Base-by-base conservation (phyloP, 2,329 filamentous ascomycete species). In the Plectosphaerella plurivora region DNA sequence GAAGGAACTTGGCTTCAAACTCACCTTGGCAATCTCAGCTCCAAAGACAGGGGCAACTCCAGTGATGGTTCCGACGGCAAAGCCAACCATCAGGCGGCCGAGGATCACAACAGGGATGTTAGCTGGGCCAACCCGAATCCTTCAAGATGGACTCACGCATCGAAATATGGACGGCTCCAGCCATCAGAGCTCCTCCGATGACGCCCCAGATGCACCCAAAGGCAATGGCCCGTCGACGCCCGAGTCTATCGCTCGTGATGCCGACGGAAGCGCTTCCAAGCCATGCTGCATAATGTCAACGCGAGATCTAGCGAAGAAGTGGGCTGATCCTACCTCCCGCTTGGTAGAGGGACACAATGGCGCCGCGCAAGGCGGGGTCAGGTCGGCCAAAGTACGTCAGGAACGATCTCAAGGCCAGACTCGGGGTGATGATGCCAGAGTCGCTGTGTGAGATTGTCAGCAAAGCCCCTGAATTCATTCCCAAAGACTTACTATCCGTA, bases 361-460 rank as follows among this genome's bases (percentile, higher is more conserved):
- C 68, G 9, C 70, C 70, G 5, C 66, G 61, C 1, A 71, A 57
- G 1, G 70, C 56, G 5, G 70, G 60, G 49, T 67, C 53, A 0
- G 69, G 69, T 2, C 65, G 63, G 7, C 63, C 62, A 5, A 73
- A 72, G 52, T 73, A 69, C 0, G 35, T 45, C 10, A 66, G 49
- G 36, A 73, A 73, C 0, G 69, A 69, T 3, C 54, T 60, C 24
- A 73, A 54, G 1, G 69, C 70, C 3, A 73, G 54, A 49, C 67
- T 72, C 1, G 70, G 70, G 0, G 70, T 73, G 46, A 73, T 72
- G 49, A 73, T 73, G 3, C 70, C 70, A 5, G 70, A 73, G 53
- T 73, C 70, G 50, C 70, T 72, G 46, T 49, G 49, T 47, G 11
- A 15, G 7, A 33, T 41, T 4, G 53, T 49, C 6, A 53, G 48